Percentiles rank a stretch among this genome's conserved stretches.
Evolutionary conservation across 2,329 filamentous ascomycete genomes (phyloP).

Genomic region (Macroventuria anomochaeta): DNA sequence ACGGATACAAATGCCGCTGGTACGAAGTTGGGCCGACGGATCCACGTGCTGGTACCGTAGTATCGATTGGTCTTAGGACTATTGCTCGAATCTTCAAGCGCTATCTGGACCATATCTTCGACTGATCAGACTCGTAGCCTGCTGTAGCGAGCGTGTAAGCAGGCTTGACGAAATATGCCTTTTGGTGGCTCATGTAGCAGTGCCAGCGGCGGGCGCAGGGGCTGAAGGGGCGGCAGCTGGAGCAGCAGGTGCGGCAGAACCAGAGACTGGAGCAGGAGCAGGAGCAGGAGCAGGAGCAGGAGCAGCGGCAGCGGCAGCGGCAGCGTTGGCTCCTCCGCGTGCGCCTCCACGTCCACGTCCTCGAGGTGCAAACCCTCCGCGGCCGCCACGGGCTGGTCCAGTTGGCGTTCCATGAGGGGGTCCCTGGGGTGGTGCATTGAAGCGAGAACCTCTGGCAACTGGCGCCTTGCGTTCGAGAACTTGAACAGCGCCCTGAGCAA

Average conservation of each 20-base stretch:
- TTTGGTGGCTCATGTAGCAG: slow-evolving; percentile 4
- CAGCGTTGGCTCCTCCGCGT: slow-evolving; percentile 37
- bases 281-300: neutral
- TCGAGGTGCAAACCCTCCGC: slow-evolving; percentile 43
- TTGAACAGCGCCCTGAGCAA: slow-evolving; percentile 85
- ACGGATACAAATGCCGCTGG: neutral
- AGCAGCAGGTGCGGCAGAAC: neutral
- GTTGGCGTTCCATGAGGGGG: slow-evolving; percentile 35
- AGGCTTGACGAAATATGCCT: neutral
- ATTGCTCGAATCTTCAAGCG: neutral
- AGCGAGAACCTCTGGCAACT: slow-evolving; percentile 36
- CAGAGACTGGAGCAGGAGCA: neutral
- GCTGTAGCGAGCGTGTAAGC: neutral
- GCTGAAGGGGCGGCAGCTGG: neutral
- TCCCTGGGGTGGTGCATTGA: slow-evolving; percentile 37
- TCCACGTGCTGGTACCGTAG: neutral
- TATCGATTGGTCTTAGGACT: neutral
- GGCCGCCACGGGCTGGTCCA: slow-evolving; percentile 39
- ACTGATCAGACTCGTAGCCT: neutral
- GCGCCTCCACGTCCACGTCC: slow-evolving; percentile 45
- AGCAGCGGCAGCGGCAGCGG: slow-evolving; percentile 17
- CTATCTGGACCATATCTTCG: neutral
- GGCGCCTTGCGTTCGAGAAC: slow-evolving; percentile 80
- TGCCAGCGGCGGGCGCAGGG: neutral
- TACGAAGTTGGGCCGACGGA: neutral